Base-by-base conservation (phyloP, 2,329 filamentous ascomycete genomes). In the Fusarium abutilonis region DNA sequence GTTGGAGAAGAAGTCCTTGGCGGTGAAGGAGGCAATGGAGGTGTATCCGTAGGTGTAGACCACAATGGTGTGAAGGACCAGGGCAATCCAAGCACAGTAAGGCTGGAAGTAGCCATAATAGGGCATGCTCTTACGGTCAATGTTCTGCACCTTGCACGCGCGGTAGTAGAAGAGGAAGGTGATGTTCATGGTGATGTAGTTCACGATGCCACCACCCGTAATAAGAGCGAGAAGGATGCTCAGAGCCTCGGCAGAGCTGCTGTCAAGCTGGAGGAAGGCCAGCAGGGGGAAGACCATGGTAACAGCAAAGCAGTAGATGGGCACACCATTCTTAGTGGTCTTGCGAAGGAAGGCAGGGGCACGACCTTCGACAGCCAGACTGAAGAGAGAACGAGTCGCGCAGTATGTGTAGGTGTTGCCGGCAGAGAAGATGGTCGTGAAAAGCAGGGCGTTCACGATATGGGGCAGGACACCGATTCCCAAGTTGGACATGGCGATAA, bases 111-210 rank as follows among this genome's bases (percentile, higher is more conserved):
- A 81, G 6, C 80, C 84, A 11, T 67, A 76, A 74, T 86, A 86
- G 1, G 84, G 82, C 28, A 86, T 74, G 0, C 70, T 73, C 14
- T 70, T 73, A 42, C 84, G 82, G 67, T 70, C 60, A 7, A 73
- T 26, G 0, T 78, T 78, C 56, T 85, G 82, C 0, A 73, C 81
- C 66, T 81, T 77, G 65, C 77, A 77, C 5, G 85, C 85, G 29
- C 78, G 78, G 75, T 84, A 82, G 76, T 86, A 88, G 68, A 76
- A 80, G 57, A 87, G 75, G 72, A 85, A 87, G 9, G 83, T 87
- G 17, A 82, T 71, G 45, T 75, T 77, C 76, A 87, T 86, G 63
- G 79, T 75, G 59, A 84, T 78, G 68, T 80, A 84, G 70, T 82
- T 80, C 69, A 84, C 79, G 4, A 79, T 69, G 34, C 77, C 77